A percentile compares a stretch with the other conserved stretches of the same genome.
These are phyloP conservation scores for Pleurotus tuoliensis DNA, from an alignment of 768 basidiomycete species.

Conservation along the genomic window DNA sequence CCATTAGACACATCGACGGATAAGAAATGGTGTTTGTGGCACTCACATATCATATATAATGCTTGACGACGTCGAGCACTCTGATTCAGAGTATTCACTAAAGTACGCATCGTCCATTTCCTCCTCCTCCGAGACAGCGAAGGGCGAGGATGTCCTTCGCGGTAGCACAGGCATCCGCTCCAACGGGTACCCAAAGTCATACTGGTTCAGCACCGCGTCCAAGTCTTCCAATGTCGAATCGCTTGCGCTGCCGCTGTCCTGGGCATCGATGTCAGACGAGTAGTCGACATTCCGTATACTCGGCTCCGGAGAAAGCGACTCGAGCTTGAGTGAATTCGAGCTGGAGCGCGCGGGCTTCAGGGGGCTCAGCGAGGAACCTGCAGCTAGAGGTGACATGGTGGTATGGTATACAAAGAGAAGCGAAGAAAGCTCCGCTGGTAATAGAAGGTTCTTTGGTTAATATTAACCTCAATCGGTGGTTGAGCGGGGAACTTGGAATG, in stretches of 20 bases:
- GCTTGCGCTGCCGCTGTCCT: constrained; percentile 7
- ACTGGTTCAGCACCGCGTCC: constrained; percentile 3
- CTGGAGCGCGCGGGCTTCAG: not conserved
- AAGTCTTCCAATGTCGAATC: constrained; percentile 11
- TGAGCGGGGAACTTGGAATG: too few species aligned
- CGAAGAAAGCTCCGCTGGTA: too few species aligned
- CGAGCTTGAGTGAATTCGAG: not conserved
- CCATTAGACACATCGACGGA: not conserved
- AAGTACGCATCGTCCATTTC: not conserved
- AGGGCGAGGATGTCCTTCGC: not conserved
- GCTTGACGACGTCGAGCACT: constrained; percentile 25
- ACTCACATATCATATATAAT: constrained; percentile 27
- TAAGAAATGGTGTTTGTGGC: too few species aligned
- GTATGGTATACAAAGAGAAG: not conserved
- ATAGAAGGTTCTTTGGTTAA: too few species aligned
- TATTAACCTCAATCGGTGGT: too few species aligned
- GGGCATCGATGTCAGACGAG: constrained; percentile 2
- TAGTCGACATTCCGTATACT: constrained; percentile 4
- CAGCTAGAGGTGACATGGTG: not conserved
- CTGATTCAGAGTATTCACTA: constrained; percentile 18
- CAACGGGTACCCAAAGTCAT: constrained; percentile 10
- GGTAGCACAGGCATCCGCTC: not conserved
- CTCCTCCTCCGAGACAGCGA: not conserved
- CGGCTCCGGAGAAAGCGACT: constrained; percentile 6
- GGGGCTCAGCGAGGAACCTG: not conserved